A percentile compares a stretch with the other conserved stretches of the same genome.
Evolutionary conservation across 2,329 filamentous ascomycete species (phyloP).

Genomic region (Didymella lethalis): DNA sequence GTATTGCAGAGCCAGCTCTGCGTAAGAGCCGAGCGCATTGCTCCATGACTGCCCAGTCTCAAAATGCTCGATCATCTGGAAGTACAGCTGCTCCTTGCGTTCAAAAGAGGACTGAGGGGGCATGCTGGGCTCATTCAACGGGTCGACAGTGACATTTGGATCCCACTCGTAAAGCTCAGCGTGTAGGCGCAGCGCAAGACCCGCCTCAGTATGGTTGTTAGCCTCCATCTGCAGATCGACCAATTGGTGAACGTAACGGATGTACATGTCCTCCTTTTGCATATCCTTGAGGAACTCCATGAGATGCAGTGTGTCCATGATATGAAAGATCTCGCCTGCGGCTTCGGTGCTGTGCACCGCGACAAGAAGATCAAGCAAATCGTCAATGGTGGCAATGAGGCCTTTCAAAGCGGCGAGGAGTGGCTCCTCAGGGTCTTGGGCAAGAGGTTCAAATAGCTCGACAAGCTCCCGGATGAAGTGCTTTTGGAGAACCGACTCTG

Average conservation of each 20-base stretch:
- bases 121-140: slow-evolving; percentile 76
- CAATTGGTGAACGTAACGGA: slow-evolving; percentile 93
- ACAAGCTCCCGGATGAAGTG: slow-evolving; percentile 88
- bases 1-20: slow-evolving; percentile 90
- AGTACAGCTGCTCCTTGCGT: slow-evolving; percentile 89
- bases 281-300: slow-evolving; percentile 98
- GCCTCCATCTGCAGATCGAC: slow-evolving; percentile 77
- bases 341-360: slow-evolving; percentile 83
- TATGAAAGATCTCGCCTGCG: slow-evolving; percentile 76
- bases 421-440: slow-evolving; percentile 71
- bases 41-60: slow-evolving; percentile 96
- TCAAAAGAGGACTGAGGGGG: slow-evolving; percentile 88
- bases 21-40: slow-evolving; percentile 84
- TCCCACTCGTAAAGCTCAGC: slow-evolving; percentile 95
- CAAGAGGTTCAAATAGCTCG: slow-evolving; percentile 77
- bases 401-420: slow-evolving; percentile 79
- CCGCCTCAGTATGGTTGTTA: slow-evolving; percentile 85
- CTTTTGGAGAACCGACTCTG: slow-evolving; percentile 89
- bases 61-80: slow-evolving; percentile 92
- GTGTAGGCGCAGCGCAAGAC: slow-evolving; percentile 86
- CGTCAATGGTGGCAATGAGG: slow-evolving; percentile 84
- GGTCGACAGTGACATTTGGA: slow-evolving; percentile 69
- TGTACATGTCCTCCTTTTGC: slow-evolving; percentile 96
- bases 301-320: slow-evolving; percentile 85
- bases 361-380: slow-evolving; percentile 88